Conservation (phyloP, 345 rosid species). For the Microthlaspi erraticum region DNA sequence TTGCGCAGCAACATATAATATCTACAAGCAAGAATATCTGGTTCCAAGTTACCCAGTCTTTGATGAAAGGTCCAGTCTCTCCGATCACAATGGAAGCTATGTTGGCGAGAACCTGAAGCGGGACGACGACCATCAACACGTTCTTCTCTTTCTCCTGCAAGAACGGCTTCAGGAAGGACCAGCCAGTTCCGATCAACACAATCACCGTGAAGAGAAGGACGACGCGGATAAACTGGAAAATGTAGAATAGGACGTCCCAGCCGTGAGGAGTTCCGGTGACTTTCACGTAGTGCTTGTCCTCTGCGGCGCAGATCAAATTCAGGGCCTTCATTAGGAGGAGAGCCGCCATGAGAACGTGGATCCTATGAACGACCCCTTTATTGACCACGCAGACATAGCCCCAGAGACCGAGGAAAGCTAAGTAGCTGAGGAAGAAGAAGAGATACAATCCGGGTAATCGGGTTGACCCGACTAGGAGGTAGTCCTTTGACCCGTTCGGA, state of each 20-base stretch:
- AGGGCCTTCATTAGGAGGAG: conserved; percentile 81
- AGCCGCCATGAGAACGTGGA: conserved; percentile 79
- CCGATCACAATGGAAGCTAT: conserved; percentile 87
- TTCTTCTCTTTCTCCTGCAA: conserved; percentile 97
- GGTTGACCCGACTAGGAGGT: conserved; percentile 78
- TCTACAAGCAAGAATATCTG: conserved; percentile 89
- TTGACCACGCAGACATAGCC: conserved; percentile 56
- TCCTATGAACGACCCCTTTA: conserved; percentile 70
- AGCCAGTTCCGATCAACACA: conserved; percentile 92
- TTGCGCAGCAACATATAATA: conserved; percentile 87
- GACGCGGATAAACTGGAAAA: conserved; percentile 86
- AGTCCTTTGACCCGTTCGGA: conserved; percentile 62
- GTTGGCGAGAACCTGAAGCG: conserved; percentile 92
- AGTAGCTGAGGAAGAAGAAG: conserved; percentile 60
- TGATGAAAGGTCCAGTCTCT: conserved; percentile 87
- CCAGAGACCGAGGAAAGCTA: conserved; percentile 71
- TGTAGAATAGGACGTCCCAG: conserved; percentile 90
- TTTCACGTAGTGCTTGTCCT: conserved; percentile 82
- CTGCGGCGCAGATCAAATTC: conserved; percentile 87
- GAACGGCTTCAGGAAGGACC: conserved; percentile 95
- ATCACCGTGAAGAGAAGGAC: conserved; percentile 92
- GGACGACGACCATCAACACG: conserved; percentile 94
- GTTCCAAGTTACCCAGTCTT: conserved; percentile 95
- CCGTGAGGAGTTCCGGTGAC: conserved; percentile 94
- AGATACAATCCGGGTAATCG: conserved; percentile 70